Base-by-base conservation (phyloP, 2,329 filamentous ascomycete species). In the Paecilomyces fulvus region DNA sequence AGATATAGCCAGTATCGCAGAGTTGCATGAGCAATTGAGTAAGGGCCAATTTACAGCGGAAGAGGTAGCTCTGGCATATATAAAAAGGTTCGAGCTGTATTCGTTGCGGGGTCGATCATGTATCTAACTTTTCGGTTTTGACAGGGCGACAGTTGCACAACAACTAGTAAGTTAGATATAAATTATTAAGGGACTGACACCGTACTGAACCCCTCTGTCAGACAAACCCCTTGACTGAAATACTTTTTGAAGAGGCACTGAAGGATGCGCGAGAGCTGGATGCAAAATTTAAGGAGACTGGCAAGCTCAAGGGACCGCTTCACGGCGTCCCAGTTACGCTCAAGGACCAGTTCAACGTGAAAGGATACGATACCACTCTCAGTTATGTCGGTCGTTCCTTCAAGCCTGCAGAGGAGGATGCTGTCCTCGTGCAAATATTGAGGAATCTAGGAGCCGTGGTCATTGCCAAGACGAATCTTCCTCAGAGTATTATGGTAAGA, bases 321-420 rank as follows among this genome's bases (percentile, higher is more conserved):
- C 81, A 82, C 65, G 82, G 80, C 0, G 66, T 84, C 2, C 81
- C 81, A 0, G 73, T 84, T 55, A 79, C 75, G 5, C 62, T 84
- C 11, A 86, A 86, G 64, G 84, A 86, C 53, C 81, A 83, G 12
- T 86, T 86, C 67, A 79, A 85, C 23, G 72, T 87, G 48, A 79
- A 79, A 57, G 83, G 80, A 1, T 66, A 77, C 3, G 81, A 85
- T 54, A 78, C 79, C 0, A 84, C 83, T 0, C 68, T 86, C 3
- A 83, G 83, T 6, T 85, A 85, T 60, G 79, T 83, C 1, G 74
- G 73, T 8, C 72, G 73, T 51, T 74, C 79, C 0, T 79, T 79
- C 55, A 65, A 74, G 1, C 80, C 80, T 0, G 80, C 80, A 1
- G 56, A 58, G 0, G 71, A 79, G 8, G 77, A 84, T 62, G 78